Conservation (phyloP, 1,284 basidiomycete species). For the Prillingera fragicola region DNA sequence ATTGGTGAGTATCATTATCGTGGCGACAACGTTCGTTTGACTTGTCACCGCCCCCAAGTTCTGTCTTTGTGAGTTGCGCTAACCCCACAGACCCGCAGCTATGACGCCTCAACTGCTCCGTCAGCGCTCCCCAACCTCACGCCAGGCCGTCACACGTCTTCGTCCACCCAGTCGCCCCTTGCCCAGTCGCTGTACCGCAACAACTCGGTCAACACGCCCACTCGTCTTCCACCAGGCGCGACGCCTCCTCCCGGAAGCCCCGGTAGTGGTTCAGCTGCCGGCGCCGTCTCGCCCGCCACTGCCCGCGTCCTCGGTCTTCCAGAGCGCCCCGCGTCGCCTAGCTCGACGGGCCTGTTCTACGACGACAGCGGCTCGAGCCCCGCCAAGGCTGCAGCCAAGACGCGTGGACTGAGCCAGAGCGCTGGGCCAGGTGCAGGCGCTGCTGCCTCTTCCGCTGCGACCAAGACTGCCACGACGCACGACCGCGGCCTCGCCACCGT, state of each 20-base stretch:
- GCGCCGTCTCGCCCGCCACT: too few species aligned
- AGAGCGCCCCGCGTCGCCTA: constrained; percentile 1
- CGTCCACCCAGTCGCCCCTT: constrained; percentile 11
- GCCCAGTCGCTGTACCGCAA: constrained; percentile 14
- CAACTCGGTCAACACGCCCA: constrained; percentile 4
- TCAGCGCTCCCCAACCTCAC: neutral
- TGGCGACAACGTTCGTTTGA: neutral
- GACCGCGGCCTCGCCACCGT: constrained; percentile 3
- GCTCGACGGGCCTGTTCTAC: constrained; percentile 34
- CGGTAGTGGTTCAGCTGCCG: too few species aligned
- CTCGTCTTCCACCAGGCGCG: constrained; percentile 5
- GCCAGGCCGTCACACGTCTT: constrained; percentile 12
- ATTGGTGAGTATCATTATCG: constrained; percentile 26
- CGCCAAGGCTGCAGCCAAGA: constrained; percentile 8
- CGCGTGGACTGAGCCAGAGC: too few species aligned
- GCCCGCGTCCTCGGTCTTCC: neutral
- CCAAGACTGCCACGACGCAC: constrained; percentile 9
- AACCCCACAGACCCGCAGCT: constrained; percentile 10
- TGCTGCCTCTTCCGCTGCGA: neutral
- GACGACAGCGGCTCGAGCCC: constrained; percentile 14
- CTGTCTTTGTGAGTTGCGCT: too few species aligned
- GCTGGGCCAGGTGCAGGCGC: neutral
- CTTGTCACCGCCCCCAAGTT: neutral
- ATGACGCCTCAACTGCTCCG: constrained; percentile 3
- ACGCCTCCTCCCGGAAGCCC: neutral